Base-by-base conservation (phyloP, 2,329 filamentous ascomycete species). In the Bipolaris oryzae region DNA sequence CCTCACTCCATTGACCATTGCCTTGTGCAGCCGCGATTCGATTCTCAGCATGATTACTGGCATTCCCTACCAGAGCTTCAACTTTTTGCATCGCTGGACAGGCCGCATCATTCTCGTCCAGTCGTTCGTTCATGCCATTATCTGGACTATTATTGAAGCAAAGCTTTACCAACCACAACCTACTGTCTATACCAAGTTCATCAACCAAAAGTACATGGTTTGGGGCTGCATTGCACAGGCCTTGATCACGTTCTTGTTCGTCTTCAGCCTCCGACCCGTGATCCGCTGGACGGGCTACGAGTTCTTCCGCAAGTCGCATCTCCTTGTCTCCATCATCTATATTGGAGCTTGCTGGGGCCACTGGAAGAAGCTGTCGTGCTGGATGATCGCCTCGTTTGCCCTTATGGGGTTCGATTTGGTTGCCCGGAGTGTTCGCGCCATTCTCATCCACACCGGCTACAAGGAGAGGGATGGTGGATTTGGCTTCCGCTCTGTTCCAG, bases 261-360 rank as follows among this genome's bases (percentile, higher is more conserved):
- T 51, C 34, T 55, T 55, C 25, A 55, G 53, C 33, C 51, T 53
- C 13, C 48, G 53, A 33, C 47, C 53, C 10, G 47, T 55, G n/a
- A 55, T 55, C 34, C 53, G 53, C 39, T 55, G 53, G 53, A 55
- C 53, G 25, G 53, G 53, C 16, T 55, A 55, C 13, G 53, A 55
- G 11, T 55, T 55, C 39, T 55, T 55, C 34, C 53, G 46, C 34
- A 55, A 55, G 20, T 55, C 53, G 16, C 53, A 55, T 33, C 46
- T 55, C 34, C 18, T 55, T 18, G 47, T 55, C 18, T 47, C 53
- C n/a, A 47, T 47, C 16, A 46, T 55, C 18, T 55, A 55, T 1
- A 18, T 55, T 11, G 53, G 53, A 23, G 53, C 53, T 4, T 55
- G 53, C 23, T 55, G 53, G 53, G 46, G 53, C 20, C 53, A 55